A percentile compares a stretch with the other conserved stretches of the same genome.
These are phyloP conservation scores for Rhizophagus sp. DNA, from an alignment of 192 early-diverging fungal species.

Conservation along the genomic window DNA sequence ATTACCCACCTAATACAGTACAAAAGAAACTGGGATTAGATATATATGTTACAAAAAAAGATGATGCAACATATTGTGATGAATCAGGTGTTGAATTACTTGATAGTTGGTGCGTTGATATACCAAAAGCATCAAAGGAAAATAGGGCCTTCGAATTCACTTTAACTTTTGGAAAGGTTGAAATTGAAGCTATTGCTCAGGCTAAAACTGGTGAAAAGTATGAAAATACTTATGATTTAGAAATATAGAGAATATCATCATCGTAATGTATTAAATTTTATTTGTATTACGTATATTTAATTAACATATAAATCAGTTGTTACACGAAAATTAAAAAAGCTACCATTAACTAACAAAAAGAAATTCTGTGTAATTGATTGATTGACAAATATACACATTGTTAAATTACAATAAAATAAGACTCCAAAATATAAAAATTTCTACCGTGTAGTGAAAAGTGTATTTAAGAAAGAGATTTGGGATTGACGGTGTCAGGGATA, in stretches of 20 bases:
- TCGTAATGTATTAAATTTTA: too few species aligned
- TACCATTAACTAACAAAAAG: too few species aligned
- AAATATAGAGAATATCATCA: background rate
- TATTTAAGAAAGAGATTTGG: too few species aligned
- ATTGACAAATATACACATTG: too few species aligned
- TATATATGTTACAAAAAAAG: background rate
- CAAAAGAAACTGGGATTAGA: background rate
- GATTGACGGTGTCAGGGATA: too few species aligned
- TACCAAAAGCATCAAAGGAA: background rate
- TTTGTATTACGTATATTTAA: too few species aligned
- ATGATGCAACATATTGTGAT: background rate
- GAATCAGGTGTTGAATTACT: background rate
- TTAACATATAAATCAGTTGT: too few species aligned
- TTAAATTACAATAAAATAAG: too few species aligned
- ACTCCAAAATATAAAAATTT: too few species aligned
- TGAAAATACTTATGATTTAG: background rate
- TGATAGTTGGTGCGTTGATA: background rate
- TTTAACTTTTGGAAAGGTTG: conserved; percentile 1
- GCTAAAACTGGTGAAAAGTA: background rate
- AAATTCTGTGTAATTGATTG: too few species aligned
- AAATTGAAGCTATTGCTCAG: conserved; percentile 7
- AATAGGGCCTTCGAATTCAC: background rate
- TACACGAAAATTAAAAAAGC: too few species aligned
- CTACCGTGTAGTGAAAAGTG: too few species aligned
- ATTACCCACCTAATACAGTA: background rate